Percentiles rank a stretch among this genome's conserved stretches.
phyloP scores from a whole-genome alignment of 768 basidiomycete species.

The Atractiella rhizophila region DNA sequence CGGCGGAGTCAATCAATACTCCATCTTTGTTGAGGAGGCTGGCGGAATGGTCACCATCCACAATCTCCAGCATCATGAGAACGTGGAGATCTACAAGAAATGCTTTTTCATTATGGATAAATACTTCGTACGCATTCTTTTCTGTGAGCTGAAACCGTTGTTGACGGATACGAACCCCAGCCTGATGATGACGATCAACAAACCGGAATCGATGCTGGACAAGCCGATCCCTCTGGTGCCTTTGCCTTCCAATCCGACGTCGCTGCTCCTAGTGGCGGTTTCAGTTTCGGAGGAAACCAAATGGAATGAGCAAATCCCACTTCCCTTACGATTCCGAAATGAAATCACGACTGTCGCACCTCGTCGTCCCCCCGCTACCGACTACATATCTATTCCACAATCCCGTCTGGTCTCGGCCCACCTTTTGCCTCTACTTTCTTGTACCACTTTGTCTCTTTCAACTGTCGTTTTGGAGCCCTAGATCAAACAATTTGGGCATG shows the following conservation, averaged over 20 bases:
- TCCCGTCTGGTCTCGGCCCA: too few relatives aligned
- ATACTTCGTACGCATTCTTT: conserved; percentile 55
- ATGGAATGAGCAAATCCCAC: too few relatives aligned
- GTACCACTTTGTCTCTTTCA: too few relatives aligned
- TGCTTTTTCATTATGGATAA: conserved; percentile 58
- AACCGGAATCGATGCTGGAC: conserved; percentile 49
- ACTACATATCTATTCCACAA: too few relatives aligned
- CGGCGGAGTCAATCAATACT: conserved; percentile 74
- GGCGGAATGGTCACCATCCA: conserved; percentile 98
- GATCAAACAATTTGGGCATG: too few relatives aligned
- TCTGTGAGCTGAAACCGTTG: too few relatives aligned
- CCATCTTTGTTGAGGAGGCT: conserved; percentile 82
- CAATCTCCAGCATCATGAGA: conserved; percentile 97
- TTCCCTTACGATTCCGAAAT: too few relatives aligned
- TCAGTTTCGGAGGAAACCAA: conserved; percentile 94
- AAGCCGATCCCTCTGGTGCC: conserved; percentile 27
- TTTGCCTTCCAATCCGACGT: conserved; percentile 58
- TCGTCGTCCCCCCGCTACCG: too few relatives aligned
- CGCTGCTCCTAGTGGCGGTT: conserved; percentile 76
- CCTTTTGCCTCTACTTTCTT: too few relatives aligned
- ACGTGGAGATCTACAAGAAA: conserved; percentile 98
- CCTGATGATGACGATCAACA: conserved; percentile 49
- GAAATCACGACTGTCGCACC: too few relatives aligned
- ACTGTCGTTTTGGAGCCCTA: too few relatives aligned
- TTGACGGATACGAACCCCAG: background rate